Evolutionary conservation across 441 rosid species (phyloP), one percentile per base, ranked within the genome.

Genomic region (Croton laevigatus): DNA sequence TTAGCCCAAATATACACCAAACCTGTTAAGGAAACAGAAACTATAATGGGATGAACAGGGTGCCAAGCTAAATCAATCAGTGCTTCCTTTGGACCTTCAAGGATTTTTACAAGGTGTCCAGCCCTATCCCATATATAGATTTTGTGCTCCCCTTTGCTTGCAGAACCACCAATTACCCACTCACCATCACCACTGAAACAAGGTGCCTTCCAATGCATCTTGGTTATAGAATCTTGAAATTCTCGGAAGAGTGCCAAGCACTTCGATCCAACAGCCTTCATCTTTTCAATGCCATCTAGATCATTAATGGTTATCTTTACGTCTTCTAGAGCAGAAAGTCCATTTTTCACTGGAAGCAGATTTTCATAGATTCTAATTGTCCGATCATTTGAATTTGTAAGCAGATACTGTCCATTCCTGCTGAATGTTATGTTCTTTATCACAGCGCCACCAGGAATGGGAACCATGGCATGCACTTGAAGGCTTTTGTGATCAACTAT

Each of bases 51-150:
- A 81, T 88, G 97, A 71, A 95, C 91, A 75, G 99, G 99, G 81
- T 95, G 99, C 99, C 98, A 95, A 37, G 94, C 92, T 78, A 95
- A 86, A 84, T 95, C 98, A 80, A 93, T 88, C 79, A 95, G 73
- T 0, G 94, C 97, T 84, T 93, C 99, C 76, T 95, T 95, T 51
- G 99, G 99, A 73, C 99, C 99, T 85, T 95, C 99, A 72, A 95
- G 94, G 69, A 95, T 92, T 82, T 95, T 95, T 32, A 95, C 96
- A 74, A 95, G 99, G 83, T 86, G 90, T 66, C 98, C 98, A 19
- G 88, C 98, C 75, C 90, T 84, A 73, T 95, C 97, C 99, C 99
- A 95, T 80, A 93, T 93, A 81, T 95, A 95, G 73, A 95, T 89
- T 84, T 91, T 95, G 83, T 95, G 99, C 73, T 95, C 99, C 68